Percentiles rank a stretch among this genome's conserved stretches.
phyloP scores from a whole-genome alignment of 2,329 filamentous ascomycete genomes.

The Penicillium palitans region DNA sequence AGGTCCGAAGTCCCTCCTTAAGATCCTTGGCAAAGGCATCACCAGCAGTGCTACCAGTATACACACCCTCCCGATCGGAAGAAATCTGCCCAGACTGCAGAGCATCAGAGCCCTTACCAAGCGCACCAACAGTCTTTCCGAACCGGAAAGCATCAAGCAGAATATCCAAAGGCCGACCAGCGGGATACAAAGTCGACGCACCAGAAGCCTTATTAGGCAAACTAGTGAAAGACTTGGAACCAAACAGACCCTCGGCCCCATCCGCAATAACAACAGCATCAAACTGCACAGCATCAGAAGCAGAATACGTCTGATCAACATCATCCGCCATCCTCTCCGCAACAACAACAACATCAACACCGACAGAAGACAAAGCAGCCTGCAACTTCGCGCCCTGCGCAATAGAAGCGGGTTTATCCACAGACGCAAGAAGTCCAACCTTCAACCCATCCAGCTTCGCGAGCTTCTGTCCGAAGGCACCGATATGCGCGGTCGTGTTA shows the following conservation, averaged over 20 bases:
- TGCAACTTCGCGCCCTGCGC: constrained; percentile 54
- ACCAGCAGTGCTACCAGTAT: constrained; percentile 32
- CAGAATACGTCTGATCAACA: constrained; percentile 65
- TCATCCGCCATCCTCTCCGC: constrained; percentile 58
- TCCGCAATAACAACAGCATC: constrained; percentile 58
- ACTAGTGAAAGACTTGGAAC: constrained; percentile 21
- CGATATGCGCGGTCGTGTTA: constrained; percentile 64
- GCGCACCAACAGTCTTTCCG: constrained; percentile 67
- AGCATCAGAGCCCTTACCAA: constrained; percentile 50
- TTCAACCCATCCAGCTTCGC: constrained; percentile 62
- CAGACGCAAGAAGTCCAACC: constrained; percentile 62
- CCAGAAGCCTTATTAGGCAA: constrained; percentile 30
- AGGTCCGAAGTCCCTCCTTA: constrained; percentile 61
- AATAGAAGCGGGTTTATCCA: constrained; percentile 46
- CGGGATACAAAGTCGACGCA: constrained; percentile 63
- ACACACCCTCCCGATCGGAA: constrained; percentile 38
- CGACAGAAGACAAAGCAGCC: constrained; percentile 38
- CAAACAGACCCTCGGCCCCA: constrained; percentile 57
- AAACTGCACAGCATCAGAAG: constrained; percentile 55
- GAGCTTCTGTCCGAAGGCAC: constrained; percentile 60
- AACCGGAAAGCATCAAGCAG: constrained; percentile 64
- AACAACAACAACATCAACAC: constrained; percentile 61
- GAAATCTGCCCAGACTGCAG: constrained; percentile 50
- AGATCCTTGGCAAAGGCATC: constrained; percentile 48
- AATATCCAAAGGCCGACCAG: constrained; percentile 64